These are phyloP conservation scores for Phaseolus lunatus DNA, from an alignment of 306 rosid species.

Conservation along the genomic window DNA sequence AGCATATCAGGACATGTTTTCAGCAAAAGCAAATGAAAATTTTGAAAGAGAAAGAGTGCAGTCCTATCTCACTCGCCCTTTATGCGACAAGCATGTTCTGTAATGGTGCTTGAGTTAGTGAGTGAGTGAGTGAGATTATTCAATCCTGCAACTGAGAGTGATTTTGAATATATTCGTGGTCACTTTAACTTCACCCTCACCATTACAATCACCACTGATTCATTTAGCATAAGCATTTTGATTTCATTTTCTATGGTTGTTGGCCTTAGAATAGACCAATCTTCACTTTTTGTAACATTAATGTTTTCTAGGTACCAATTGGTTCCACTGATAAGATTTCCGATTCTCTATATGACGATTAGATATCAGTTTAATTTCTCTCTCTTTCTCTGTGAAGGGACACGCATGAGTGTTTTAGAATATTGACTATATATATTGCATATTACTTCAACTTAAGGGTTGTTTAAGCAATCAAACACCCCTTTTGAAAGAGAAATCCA, in stretches of 20 bases:
- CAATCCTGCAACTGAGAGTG: slow-evolving; percentile 47
- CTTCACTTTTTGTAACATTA: slow-evolving; percentile 45
- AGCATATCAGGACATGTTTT: slow-evolving; percentile 36
- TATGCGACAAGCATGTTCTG: slow-evolving; percentile 74
- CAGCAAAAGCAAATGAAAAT: slow-evolving; percentile 27
- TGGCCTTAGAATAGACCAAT: slow-evolving; percentile 50
- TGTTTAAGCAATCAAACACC: too few species aligned
- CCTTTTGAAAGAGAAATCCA: too few species aligned
- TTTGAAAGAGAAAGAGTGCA: slow-evolving; percentile 63
- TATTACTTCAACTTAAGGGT: too few species aligned
- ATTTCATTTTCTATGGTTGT: slow-evolving; percentile 38
- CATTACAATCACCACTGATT: slow-evolving; percentile 6
- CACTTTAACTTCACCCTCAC: slow-evolving; percentile 39
- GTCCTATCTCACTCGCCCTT: slow-evolving; percentile 70
- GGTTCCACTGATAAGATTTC: slow-evolving; percentile 37
- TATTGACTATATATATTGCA: background rate
- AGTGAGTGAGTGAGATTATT: slow-evolving; percentile 54
- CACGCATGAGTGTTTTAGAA: background rate
- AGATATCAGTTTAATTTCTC: slow-evolving; percentile 5
- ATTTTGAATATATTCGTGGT: slow-evolving; percentile 64
- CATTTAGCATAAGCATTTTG: slow-evolving; percentile 33
- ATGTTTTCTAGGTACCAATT: background rate
- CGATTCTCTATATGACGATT: background rate
- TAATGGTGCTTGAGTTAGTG: slow-evolving; percentile 53
- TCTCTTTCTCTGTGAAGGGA: background rate